phyloP scores from a whole-genome alignment of 106 monocot species.

The Acanthochlamys bracteata region DNA sequence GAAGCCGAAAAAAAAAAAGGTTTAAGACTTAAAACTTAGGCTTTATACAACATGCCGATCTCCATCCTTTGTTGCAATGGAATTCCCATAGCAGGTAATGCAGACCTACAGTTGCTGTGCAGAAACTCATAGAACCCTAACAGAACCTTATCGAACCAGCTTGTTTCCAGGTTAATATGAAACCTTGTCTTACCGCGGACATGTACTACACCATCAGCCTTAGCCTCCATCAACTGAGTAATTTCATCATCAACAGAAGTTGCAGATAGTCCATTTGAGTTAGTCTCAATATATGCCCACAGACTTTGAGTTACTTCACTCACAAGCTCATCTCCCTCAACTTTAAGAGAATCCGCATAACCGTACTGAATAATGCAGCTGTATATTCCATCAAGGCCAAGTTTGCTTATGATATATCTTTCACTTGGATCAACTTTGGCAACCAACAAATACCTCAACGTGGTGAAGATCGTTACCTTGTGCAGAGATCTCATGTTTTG shows the following conservation, averaged over 20 bases:
- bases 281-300: constrained; percentile 22
- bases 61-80: constrained; percentile 58
- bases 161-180: constrained; percentile 22
- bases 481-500: constrained; percentile 46
- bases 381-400: constrained; percentile 42
- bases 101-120: constrained; percentile 58
- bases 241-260: constrained; percentile 22
- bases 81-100: constrained; percentile 33
- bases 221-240: constrained; percentile 29
- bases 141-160: constrained; percentile 41
- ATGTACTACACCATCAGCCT: constrained; percentile 39
- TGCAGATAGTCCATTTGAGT: neutral
- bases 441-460: constrained; percentile 41
- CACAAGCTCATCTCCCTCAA: constrained; percentile 37
- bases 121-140: constrained; percentile 73
- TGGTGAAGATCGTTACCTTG: constrained; percentile 45
- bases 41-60: constrained; percentile 61
- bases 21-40: constrained; percentile 15
- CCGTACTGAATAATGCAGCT: constrained; percentile 58
- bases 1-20: no score
- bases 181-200: constrained; percentile 71
- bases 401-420: constrained; percentile 27
- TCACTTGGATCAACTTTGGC: constrained; percentile 41
- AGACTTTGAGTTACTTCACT: constrained; percentile 24
- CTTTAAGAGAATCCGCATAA: constrained; percentile 38